Evolutionary conservation across 768 basidiomycete genomes (phyloP), one percentile per base, ranked within the genome.

Genomic region (Boletus sp.): DNA sequence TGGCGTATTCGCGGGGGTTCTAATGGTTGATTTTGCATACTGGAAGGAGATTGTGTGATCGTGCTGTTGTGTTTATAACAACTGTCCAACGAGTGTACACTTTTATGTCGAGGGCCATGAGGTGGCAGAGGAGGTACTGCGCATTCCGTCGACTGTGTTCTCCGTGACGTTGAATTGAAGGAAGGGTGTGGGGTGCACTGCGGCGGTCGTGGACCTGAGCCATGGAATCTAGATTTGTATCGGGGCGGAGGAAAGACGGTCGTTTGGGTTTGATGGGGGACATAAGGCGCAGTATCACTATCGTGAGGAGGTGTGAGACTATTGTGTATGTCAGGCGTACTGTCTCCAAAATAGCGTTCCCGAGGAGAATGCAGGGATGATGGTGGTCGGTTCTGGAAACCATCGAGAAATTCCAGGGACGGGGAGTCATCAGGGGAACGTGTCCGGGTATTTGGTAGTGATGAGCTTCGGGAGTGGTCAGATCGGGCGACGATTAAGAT

Each of bases 1-100:
- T 83, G 72, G 38, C 60, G 69, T 23, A 52, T 56, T 49, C 67
- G 69, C 17, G 49, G 60, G 6, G 56, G 56, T 27, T 60, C 63
- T 23, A 47, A 40, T 34, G 51, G 34, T 19, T 47, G 50, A 37
- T 53, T 46, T 35, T 57, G 64, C 17, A 46, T 10, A 44, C 32
- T 23, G 38, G 52, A 53, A 27, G 55, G 29, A 34, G 61, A 30
- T 39, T 44, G 64, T 3, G 42, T 37, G 47, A 23, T 21, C 14
- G 23, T 45, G 37, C 19, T 39, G 11, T 54, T 48, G n/a, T 30
- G 43, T 35, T 44, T 43, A 42, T 42, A 41, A 32, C 55, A 55
- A 9, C 44, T 47, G 42, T 60, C 56, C 53, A 51, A 47, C 5
- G 61, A 58, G 37, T 44, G 49, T 25, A 35, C 38, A 23, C 40